Conservation (phyloP, 148 eudicot genomes). For the Cornus florida region DNA sequence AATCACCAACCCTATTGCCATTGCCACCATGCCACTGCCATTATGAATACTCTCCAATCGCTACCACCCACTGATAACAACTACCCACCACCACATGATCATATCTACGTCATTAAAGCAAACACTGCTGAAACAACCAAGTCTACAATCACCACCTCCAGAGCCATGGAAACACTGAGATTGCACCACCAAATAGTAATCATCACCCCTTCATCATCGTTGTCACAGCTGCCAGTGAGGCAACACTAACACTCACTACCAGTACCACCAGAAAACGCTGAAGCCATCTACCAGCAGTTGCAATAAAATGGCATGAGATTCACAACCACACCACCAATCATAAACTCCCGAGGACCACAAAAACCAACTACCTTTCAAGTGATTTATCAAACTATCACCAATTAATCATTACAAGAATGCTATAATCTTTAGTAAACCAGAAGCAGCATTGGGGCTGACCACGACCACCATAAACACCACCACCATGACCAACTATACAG, state of each 20-base stretch:
- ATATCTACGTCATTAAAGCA: background rate
- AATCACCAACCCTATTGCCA: too few species aligned
- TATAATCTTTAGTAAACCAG: too few species aligned
- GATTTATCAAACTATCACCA: too few species aligned
- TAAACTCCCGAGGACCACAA: background rate
- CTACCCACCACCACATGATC: background rate
- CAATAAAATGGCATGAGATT: background rate
- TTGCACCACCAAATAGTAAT: background rate
- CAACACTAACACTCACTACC: background rate
- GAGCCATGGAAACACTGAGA: background rate
- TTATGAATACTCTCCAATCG: too few species aligned
- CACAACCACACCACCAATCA: background rate
- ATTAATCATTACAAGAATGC: too few species aligned
- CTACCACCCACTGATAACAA: too few species aligned
- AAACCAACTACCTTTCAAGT: background rate
- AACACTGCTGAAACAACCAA: background rate
- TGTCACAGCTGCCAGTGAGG: background rate
- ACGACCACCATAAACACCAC: background rate
- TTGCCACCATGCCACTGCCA: too few species aligned
- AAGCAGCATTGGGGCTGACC: background rate
- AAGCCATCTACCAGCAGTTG: background rate
- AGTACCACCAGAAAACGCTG: too few species aligned
- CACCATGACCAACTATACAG: background rate
- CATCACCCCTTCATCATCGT: background rate
- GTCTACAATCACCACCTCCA: background rate